Percentiles rank a stretch among this genome's conserved stretches.
These are phyloP conservation scores for Agastache rugosa DNA, from an alignment of 257 asterid species.

Conservation along the genomic window DNA sequence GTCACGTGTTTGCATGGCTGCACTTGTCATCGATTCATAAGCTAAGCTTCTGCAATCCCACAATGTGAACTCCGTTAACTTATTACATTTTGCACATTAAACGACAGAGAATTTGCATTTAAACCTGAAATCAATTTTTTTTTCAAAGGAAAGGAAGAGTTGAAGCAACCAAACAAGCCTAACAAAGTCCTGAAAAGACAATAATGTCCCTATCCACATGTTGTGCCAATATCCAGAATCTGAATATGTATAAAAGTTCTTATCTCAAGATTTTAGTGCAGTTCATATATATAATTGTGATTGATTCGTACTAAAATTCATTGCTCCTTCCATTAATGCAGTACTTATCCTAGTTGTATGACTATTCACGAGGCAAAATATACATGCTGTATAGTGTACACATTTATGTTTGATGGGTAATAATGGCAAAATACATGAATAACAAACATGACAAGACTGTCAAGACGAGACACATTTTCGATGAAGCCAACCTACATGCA, in stretches of 20 bases:
- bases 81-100: slow-evolving; percentile 11
- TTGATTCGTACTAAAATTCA: background rate
- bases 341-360: background rate
- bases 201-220: background rate
- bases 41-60: slow-evolving; percentile 7
- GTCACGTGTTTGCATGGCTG: slow-evolving; percentile 52
- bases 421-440: background rate
- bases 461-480: background rate
- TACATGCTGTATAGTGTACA: background rate
- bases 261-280: background rate
- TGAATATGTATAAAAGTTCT: too few species aligned
- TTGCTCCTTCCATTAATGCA: slow-evolving; percentile 10
- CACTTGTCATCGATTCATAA: slow-evolving; percentile 4
- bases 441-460: background rate
- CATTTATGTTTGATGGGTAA: background rate
- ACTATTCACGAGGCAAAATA: background rate
- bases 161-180: too few species aligned
- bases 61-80: slow-evolving; percentile 28
- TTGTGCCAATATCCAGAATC: too few species aligned
- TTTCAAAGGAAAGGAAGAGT: too few species aligned
- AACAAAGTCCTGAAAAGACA: background rate
- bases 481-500: slow-evolving; percentile 1
- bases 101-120: background rate
- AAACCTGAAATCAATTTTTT: background rate
- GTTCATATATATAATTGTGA: background rate